Percentiles rank a stretch among this genome's conserved stretches.
Evolutionary conservation across 108 stramenopile genomes (phyloP).

Genomic region (Pseudonitzschia pungens): DNA sequence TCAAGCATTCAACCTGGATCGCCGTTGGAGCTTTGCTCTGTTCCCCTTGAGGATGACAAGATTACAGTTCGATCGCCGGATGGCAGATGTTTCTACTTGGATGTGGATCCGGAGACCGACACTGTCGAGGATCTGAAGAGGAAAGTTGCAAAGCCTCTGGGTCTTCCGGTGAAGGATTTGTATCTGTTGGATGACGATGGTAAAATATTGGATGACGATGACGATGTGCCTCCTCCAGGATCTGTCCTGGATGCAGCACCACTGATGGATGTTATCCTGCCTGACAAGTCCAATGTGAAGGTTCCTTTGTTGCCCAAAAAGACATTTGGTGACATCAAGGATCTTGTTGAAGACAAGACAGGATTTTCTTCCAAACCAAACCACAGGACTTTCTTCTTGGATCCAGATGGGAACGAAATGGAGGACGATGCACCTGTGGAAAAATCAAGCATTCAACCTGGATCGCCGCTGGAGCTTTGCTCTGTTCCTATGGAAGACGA

Average conservation of each 20-base stretch:
- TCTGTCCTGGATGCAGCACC: conserved; percentile 12
- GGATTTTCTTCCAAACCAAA: conserved; percentile 14
- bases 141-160: not conserved
- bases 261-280: conserved; percentile 8
- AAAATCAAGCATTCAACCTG: conserved; percentile 2
- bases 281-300: conserved; percentile 1
- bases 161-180: conserved; percentile 8
- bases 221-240: too few relatives aligned
- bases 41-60: too few relatives aligned
- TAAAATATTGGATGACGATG: too few relatives aligned
- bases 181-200: too few relatives aligned
- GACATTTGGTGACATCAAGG: conserved; percentile 28
- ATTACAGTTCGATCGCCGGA: not conserved
- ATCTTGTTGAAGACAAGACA: conserved; percentile 22
- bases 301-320: conserved; percentile 11
- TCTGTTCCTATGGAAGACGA: too few relatives aligned
- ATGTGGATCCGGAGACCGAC: conserved; percentile 9
- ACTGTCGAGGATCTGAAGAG: conserved; percentile 8
- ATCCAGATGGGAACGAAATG: too few relatives aligned
- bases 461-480: not conserved
- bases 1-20: too few relatives aligned
- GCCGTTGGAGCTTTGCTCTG: too few relatives aligned
- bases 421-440: too few relatives aligned
- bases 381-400: too few relatives aligned
- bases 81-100: not conserved